Evolutionary conservation across 129 eudicot genomes (phyloP).

Genomic region (Centaurea solstitialis): DNA sequence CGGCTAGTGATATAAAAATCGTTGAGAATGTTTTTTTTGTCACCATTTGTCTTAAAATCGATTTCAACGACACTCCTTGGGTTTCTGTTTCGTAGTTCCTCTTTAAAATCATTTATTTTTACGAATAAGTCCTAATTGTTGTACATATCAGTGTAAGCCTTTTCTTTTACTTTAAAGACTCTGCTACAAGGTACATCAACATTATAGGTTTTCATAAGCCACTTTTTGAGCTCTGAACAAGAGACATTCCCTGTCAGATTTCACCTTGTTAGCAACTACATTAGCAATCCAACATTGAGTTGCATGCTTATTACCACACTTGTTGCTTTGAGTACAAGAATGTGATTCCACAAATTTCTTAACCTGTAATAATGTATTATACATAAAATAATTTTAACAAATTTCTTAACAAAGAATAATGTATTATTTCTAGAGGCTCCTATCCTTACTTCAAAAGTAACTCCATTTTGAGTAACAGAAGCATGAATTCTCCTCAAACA

Average conservation of each 20-base stretch:
- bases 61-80: background rate
- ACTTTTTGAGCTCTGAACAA: background rate
- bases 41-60: background rate
- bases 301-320: background rate
- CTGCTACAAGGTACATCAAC: background rate
- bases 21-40: background rate
- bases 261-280: too few relatives aligned
- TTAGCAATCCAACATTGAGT: background rate
- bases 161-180: too few relatives aligned
- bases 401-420: background rate
- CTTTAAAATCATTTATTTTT: background rate
- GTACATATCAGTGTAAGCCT: too few relatives aligned
- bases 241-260: background rate
- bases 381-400: background rate
- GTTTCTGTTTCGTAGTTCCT: background rate
- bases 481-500: conserved; percentile 7
- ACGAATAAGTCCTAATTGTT: too few relatives aligned
- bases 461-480: background rate
- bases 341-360: background rate
- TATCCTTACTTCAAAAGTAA: conserved; percentile 8
- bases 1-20: background rate
- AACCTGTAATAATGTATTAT: background rate
- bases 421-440: background rate
- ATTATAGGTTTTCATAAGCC: background rate
- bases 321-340: background rate